Conservation (phyloP, 2,329 filamentous ascomycete species). For the Cladosporium cucumerinum region DNA sequence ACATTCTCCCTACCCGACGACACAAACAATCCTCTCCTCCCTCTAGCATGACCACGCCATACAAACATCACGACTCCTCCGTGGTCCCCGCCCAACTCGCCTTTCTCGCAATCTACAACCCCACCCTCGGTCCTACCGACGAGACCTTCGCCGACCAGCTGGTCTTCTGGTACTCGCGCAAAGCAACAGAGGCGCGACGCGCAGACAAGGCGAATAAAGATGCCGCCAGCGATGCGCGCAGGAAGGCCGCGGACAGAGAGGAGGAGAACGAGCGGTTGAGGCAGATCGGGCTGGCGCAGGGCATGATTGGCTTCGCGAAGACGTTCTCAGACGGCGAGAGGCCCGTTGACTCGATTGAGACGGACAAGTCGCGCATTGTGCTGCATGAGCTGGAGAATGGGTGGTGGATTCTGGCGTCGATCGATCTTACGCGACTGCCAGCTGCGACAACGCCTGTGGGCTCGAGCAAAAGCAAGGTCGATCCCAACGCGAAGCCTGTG, state of each 20-base stretch:
- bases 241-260: conserved; percentile 42
- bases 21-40: not conserved
- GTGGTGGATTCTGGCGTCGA: conserved; percentile 94
- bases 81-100: conserved; percentile 71
- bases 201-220: conserved; percentile 11
- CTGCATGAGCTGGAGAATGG: conserved; percentile 81
- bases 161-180: conserved; percentile 78
- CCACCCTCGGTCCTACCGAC: conserved; percentile 68
- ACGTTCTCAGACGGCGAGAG: conserved; percentile 74
- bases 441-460: conserved; percentile 33
- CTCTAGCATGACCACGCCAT: conserved; percentile 12
- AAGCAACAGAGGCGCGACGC: conserved; percentile 29
- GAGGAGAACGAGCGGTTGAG: conserved; percentile 82
- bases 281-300: conserved; percentile 93
- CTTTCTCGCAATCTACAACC: conserved; percentile 94
- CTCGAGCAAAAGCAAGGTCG: conserved; percentile 19
- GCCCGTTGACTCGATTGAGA: conserved; percentile 81
- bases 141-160: conserved; percentile 78
- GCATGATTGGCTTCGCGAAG: conserved; percentile 88
- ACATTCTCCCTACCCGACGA: not conserved
- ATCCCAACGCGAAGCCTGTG: conserved; percentile 32
- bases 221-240: conserved; percentile 33
- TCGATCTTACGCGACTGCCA: conserved; percentile 75
- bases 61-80: conserved; percentile 13
- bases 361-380: conserved; percentile 80